Evolutionary conservation across 1,284 basidiomycete species (phyloP), one percentile per base, ranked within the genome.

Genomic region (Rhodotorula mucilaginosa): DNA sequence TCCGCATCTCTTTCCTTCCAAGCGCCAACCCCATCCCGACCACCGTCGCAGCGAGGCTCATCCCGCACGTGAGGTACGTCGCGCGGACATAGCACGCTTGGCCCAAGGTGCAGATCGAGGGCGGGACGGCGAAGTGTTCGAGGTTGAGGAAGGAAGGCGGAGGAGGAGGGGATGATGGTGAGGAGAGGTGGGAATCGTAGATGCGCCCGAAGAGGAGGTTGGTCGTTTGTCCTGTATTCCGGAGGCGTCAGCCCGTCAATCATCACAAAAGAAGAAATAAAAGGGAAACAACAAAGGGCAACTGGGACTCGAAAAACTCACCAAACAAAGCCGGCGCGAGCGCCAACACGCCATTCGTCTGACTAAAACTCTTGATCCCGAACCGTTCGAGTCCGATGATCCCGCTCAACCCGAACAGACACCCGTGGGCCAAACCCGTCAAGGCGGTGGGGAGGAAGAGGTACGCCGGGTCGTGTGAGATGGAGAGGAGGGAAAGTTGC

Each of bases 281-380:
- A 34, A 21, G 31, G 47, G 23, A 16, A 15, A 31, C 6, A 8
- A 5, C 34, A 34, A 34, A 34, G 34, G 34, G 34, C 6, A 44
- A 44, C 39, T 44, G 48, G 7, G 23, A 8, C 52, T 21, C 8
- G n/a, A 8, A 12, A 5, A 10, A 15, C 61, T 39, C 26, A 72
- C 70, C 74, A n/a, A 71, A 75, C 3, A 74, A 23, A 0, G 75
- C 73, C 0, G 75, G 75, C 7, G 73, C 73, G 12, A 76, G 67
- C 12, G 75, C 69, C 13, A 74, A 60, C 29, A 71, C 64, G 3
- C 71, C 71, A 47, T 71, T 74, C 49, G 71, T 76, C 26, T 58
- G 57, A 18, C 63, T 65, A 51, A 74, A 76, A 21, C 58, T 64
- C 5, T 52, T 39, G 21, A 76, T 69, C 15, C 75, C 75, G 64